These are phyloP conservation scores for Nakataea oryzae DNA, from an alignment of 2,329 filamentous ascomycete genomes.

Conservation along the genomic window DNA sequence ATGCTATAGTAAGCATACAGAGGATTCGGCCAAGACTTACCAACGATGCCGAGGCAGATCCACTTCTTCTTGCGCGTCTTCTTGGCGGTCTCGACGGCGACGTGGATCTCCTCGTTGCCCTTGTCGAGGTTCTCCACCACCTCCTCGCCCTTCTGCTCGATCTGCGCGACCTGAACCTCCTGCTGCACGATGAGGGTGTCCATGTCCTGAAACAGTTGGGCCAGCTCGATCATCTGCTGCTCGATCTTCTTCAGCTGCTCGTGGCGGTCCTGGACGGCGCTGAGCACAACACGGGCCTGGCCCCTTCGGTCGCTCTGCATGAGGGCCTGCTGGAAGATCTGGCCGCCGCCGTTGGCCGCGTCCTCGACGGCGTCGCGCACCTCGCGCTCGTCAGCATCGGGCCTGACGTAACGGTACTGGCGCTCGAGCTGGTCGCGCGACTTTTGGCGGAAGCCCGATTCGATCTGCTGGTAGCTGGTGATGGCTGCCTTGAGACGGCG, in stretches of 20 bases:
- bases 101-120: constrained; percentile 72
- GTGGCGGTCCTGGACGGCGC: constrained; percentile 74
- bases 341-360: constrained; percentile 54
- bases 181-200: constrained; percentile 80
- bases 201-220: constrained; percentile 82
- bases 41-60: constrained; percentile 74
- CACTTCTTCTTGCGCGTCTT: constrained; percentile 89
- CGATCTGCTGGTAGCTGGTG: constrained; percentile 68
- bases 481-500: constrained; percentile 72
- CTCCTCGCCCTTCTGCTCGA: constrained; percentile 80
- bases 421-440: constrained; percentile 76
- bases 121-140: constrained; percentile 76
- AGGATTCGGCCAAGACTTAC: constrained; percentile 26
- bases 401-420: constrained; percentile 82
- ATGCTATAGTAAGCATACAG: not conserved
- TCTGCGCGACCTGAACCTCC: constrained; percentile 66
- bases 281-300: constrained; percentile 68
- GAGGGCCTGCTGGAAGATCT: constrained; percentile 82
- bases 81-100: constrained; percentile 73
- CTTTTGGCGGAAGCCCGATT: constrained; percentile 70
- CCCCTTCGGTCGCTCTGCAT: constrained; percentile 72
- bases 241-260: constrained; percentile 87
- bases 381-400: constrained; percentile 70
- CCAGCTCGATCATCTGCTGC: constrained; percentile 76
- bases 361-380: constrained; percentile 69